Base-by-base conservation (phyloP, 2,329 filamentous ascomycete species). In the Neonectria coccinea region DNA sequence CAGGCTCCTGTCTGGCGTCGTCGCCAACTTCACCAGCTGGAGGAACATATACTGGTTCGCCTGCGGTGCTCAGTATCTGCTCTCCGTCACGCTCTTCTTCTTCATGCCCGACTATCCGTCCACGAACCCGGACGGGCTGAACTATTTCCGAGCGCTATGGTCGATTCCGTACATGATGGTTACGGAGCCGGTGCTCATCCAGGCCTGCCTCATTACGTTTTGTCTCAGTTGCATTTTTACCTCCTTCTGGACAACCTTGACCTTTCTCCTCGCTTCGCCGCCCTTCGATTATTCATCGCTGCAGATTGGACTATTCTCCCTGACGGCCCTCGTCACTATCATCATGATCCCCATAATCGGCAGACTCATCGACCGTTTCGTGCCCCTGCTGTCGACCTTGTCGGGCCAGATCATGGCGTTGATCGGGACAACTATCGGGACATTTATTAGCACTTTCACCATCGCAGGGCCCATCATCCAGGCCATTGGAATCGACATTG, bases 51-150 rank as follows among this genome's bases (percentile, higher is more conserved):
- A 94, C 81, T 95, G 91, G 91, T 82, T 94, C 65, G 86, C 91
- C 0, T 86, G 94, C 5, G 92, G 84, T 0, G 80, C 92, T 0
- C 92, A 96, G 77, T 90, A 88, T 71, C 73, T 88, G 9, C 89
- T 95, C 66, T 85, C 90, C 60, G 68, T 81, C 7, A 78, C 90
- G 0, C 85, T 95, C 6, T 94, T 87, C 81, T 75, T 89, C 48
- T 92, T 89, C 77, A 91, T 96, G 89, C 92, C 92, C 0, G 91
- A 94, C 75, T 96, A 96, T 69, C 93, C 92, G 0, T 85, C 87
- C 2, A 91, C 91, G 4, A 94, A 94, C 73, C 88, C 88, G 0
- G 79, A 81, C 1, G 87, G 88, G 0, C 77, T 91, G 14, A 87
- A 87, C 64, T 95, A 94, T 75, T 84, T 88, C 66, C 79, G 81